Base-by-base conservation (phyloP, 768 basidiomycete genomes). In the Lactarius indigo region DNA sequence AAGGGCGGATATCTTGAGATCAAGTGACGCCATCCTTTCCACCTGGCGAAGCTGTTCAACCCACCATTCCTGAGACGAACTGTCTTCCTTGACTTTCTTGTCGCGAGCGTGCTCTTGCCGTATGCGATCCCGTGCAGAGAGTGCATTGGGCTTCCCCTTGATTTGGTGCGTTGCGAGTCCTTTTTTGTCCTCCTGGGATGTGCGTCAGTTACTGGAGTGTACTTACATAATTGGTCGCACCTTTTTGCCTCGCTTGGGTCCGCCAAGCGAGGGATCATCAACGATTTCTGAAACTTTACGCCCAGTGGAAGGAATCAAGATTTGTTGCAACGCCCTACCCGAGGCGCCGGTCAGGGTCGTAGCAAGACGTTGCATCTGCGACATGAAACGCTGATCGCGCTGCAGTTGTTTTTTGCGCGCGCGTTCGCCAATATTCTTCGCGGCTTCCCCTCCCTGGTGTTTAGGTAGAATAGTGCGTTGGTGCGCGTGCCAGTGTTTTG, bases 321-420 rank as follows among this genome's bases (percentile, higher is more conserved):
- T 80, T 60, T 81, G 82, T 70, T 84, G 78, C 31, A 90, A 75
- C 8, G 74, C 74, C 1, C 77, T 79, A 1, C 89, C 89, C 0
- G 79, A 79, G 6, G 87, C 87, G 0, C 89, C 89, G 0, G 85
- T 87, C 64, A 90, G 73, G 1, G 87, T 87, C 44, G 81, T 82
- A 12, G 89, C 88, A 54, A 85, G 84, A 60, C 79, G 76, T 60
- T 87, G 86, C 63, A 90, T 71, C 15, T 72, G 76, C 37, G 79
- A 75, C 84, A 88, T 88, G 72, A 83, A 85, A 1, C 81, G 76
- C 70, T 91, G 89, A n/a, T 84, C 79, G 18, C 72, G 70, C 18
- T 77, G 74, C 55, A 84, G 76, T 57, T 71, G 74, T 69, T 73
- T 78, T 65, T 63, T 74, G 31, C 79, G 78, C 61, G 78, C 76